Conservation (phyloP, 345 rosid species). For the Mangifera indica region DNA sequence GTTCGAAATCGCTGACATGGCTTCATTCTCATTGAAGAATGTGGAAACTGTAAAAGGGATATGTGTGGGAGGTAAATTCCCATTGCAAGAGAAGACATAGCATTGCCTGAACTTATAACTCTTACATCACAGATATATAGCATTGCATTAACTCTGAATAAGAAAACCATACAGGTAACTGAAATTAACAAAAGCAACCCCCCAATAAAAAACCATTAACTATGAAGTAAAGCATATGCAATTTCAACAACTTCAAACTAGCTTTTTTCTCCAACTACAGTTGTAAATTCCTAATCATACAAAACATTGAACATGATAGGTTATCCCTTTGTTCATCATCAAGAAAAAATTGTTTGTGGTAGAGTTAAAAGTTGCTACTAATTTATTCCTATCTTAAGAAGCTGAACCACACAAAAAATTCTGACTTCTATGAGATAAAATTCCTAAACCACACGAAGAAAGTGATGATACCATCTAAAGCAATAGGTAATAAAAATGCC, state of each 20-base stretch:
- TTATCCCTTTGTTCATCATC: conserved; percentile 3
- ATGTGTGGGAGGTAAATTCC: not conserved
- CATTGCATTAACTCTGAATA: too few relatives aligned
- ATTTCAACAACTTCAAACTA: not conserved
- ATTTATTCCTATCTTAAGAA: conserved; percentile 2
- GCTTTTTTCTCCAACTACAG: not conserved
- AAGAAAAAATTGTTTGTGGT: not conserved
- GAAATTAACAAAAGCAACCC: not conserved
- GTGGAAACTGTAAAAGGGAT: conserved; percentile 54
- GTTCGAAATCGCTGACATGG: conserved; percentile 55
- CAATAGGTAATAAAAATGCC: conserved; percentile 17
- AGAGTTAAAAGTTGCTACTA: conserved; percentile 12
- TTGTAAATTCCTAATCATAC: not conserved
- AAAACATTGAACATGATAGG: not conserved
- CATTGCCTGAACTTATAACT: too few relatives aligned
- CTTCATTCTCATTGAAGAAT: conserved; percentile 73
- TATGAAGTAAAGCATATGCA: not conserved
- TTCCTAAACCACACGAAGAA: conserved; percentile 14
- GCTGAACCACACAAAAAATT: not conserved
- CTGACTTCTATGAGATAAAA: not conserved
- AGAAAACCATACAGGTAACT: not conserved
- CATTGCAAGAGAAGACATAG: conserved; percentile 12
- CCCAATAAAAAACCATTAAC: too few relatives aligned
- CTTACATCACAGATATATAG: too few relatives aligned
- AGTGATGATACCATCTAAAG: conserved; percentile 17